Base-by-base conservation (phyloP, 345 rosid genomes). In the Lumnitzera littorea region DNA sequence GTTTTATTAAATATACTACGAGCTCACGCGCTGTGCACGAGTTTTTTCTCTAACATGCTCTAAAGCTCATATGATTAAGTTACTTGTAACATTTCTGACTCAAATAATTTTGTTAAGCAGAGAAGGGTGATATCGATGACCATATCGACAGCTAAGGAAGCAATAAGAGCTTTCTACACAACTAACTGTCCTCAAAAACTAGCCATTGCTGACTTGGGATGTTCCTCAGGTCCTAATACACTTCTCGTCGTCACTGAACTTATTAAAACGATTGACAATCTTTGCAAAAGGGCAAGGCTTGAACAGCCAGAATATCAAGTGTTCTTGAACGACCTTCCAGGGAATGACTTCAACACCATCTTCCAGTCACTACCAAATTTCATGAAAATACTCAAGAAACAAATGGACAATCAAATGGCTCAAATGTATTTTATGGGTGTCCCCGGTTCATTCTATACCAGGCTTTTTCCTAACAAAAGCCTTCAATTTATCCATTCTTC, bases 371-470 rank as follows among this genome's bases (percentile, higher is more conserved):
- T 63, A 46, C 75, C 74, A 52, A 13, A 24, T 3, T 70, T 65
- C 50, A 55, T 36, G 55, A 46, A 60, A 4, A 50, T 20, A 47
- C 13, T 48, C 49, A 5, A 29, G 20, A 27, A 56, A 47, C 58
- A 27, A 7, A 50, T 43, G 15, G 66, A 62, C 1, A 31, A 20
- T 10, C 12, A 13, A 14, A 13, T 53, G 16, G 56, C 57, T 29
- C 57, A 60, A 0, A 72, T 67, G 67, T 73, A 63, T n/a, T 46
- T 82, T 36, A 60, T 70, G 55, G 84, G 76, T 36, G 65, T 76
- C 16, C 79, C 85, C 0, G 84, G 87, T 41, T 75, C 77, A 17
- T 81, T 83, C 53, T 77, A 81, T 17, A 67, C 64, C 2, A 81
- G 80, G 60, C 85, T 86, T 20, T 77, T 83, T 14, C 70, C 80